Percentiles rank a stretch among this genome's conserved stretches.
These are phyloP conservation scores for Sugiyamaella boreocaroliniensis DNA, from an alignment of 805 yeast species.

Conservation along the genomic window DNA sequence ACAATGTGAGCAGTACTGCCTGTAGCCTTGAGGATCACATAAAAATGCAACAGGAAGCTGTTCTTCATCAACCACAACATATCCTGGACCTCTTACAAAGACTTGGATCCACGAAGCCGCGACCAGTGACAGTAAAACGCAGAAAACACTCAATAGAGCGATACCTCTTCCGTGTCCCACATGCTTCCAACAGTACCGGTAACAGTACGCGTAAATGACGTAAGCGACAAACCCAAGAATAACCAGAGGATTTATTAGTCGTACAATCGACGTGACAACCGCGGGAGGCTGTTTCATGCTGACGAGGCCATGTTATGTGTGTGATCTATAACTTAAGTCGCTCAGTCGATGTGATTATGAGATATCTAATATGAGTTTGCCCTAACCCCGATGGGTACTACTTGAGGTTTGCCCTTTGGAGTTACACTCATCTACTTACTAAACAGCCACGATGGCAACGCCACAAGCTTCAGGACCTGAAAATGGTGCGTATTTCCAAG, in stretches of 20 bases:
- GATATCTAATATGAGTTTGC: too few species aligned
- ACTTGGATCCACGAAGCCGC: slow-evolving; percentile 42
- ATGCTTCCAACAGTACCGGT: slow-evolving; percentile 40
- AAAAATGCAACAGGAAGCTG: slow-evolving; percentile 51
- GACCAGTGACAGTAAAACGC: slow-evolving; percentile 25
- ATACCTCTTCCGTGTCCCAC: slow-evolving; percentile 35
- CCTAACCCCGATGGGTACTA: too few species aligned
- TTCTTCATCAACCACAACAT: slow-evolving; percentile 24
- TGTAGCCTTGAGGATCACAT: slow-evolving; percentile 69
- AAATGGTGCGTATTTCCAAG: not conserved
- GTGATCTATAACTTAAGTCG: not conserved
- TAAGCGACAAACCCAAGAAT: slow-evolving; percentile 34
- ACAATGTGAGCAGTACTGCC: slow-evolving; percentile 69
- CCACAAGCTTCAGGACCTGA: not conserved
- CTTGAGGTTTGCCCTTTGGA: too few species aligned
- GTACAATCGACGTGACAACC: not conserved
- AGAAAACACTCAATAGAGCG: slow-evolving; percentile 32
- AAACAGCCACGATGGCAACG: not conserved
- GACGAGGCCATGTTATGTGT: not conserved
- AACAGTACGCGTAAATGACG: slow-evolving; percentile 39
- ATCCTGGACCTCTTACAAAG: slow-evolving; percentile 53
- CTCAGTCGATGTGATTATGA: too few species aligned
- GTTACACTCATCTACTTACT: too few species aligned
- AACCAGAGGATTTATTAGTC: slow-evolving; percentile 1
- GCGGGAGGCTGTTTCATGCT: not conserved